Evolutionary conservation across 345 rosid species (phyloP), one percentile per base, ranked within the genome.

Genomic region (Microcos paniculata): DNA sequence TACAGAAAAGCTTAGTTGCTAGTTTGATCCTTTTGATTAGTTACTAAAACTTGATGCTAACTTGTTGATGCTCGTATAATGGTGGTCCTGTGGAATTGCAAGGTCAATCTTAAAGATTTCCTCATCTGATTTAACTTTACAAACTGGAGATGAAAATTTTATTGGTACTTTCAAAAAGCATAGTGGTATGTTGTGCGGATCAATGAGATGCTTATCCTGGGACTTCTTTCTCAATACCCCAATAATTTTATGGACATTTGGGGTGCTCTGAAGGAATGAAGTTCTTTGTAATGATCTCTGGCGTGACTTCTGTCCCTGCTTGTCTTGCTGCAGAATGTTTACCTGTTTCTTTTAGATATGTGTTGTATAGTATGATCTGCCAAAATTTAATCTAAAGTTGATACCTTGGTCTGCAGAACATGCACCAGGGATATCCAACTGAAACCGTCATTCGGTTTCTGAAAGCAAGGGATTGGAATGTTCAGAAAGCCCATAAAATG

Each of bases 401-500:
- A 64, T 72, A 40, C 78, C 48, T 33, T 82, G 72, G 31, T 78
- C 19, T 85, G 71, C 90, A 96, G 98, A 94, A 86, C 80, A 71
- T 96, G 74, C 99, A 96, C 80, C 99, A 94, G 71, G 99, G 98
- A 8, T 87, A 83, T 85, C 87, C 90, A 8, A 78, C 78, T 21
- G 97, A 92, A 87, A 89, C 85, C 35, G 80, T 92, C 80, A 69
- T 70, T 61, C 97, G 97, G 69, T 96, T 94, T 78, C 91, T 96
- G 61, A 94, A 88, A 85, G 99, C 99, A 9, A 90, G 99, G 76
- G 97, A 96, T 31, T 88, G 95, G 90, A 87, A 91, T 89, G 94
- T 94, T 55, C 76, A 81, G 46, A 92, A 89, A 84, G 97, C 98
- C 66, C 90, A 92, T 85, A 84, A 85, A 90, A 92, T 96, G 99